Percentiles rank a stretch among this genome's conserved stretches.
Conservation (phyloP, 306 rosid species). For the Cucurbita pepo region DNA sequence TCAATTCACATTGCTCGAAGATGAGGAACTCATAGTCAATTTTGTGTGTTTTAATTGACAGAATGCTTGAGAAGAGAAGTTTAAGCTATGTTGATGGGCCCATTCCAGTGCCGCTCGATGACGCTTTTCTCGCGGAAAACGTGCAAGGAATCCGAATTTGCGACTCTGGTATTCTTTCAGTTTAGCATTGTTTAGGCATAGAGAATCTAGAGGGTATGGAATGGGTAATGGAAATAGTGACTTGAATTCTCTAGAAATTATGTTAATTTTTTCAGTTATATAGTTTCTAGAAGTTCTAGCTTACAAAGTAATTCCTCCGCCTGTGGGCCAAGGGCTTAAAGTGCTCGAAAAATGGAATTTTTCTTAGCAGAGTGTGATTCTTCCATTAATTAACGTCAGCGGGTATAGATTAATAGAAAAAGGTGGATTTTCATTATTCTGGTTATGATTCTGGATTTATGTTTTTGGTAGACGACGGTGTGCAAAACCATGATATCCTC, state of each 20-base stretch:
- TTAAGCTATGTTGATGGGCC: conserved; percentile 79
- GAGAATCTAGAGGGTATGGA: background rate
- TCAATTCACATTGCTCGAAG: background rate
- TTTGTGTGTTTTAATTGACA: conserved; percentile 10
- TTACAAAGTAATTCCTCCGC: background rate
- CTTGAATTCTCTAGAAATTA: background rate
- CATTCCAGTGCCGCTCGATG: conserved; percentile 54
- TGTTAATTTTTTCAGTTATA: background rate
- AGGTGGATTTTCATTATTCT: background rate
- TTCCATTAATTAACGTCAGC: background rate
- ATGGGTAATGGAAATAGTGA: background rate
- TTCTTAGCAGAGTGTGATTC: background rate
- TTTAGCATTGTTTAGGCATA: background rate
- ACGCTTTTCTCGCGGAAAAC: conserved; percentile 52
- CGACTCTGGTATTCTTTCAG: conserved; percentile 39
- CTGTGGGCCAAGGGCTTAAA: background rate
- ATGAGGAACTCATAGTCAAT: background rate
- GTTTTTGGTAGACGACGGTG: conserved; percentile 48
- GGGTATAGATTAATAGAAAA: background rate
- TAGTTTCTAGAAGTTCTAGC: background rate
- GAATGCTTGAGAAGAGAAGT: conserved; percentile 93
- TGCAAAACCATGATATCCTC: conserved; percentile 53
- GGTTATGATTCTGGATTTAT: background rate
- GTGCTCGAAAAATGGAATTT: background rate
- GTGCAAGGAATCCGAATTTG: conserved; percentile 66